A percentile compares a stretch with the other conserved stretches of the same genome.
Evolutionary conservation across 257 asterid species (phyloP).

Genomic region (Penstemon davidsonii): DNA sequence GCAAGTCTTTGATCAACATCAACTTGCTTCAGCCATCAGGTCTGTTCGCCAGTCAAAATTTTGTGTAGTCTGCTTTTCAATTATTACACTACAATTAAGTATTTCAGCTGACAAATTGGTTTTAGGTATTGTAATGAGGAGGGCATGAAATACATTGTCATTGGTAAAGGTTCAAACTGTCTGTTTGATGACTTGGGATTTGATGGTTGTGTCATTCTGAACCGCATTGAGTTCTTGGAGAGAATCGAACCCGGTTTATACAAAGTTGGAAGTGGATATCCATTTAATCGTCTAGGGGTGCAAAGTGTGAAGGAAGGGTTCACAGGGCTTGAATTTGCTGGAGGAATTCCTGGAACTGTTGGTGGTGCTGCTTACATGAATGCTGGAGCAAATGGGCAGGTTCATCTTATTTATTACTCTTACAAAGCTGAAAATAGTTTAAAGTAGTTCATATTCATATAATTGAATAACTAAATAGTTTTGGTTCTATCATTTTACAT

Average conservation of each 20-base stretch:
- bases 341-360: constrained; percentile 41
- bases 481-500: not conserved
- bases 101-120: not conserved
- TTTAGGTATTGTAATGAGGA: constrained; percentile 37
- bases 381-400: constrained; percentile 54
- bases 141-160: constrained; percentile 33
- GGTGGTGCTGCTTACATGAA: constrained; percentile 51
- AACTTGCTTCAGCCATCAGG: constrained; percentile 40
- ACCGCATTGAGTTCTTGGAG: constrained; percentile 38
- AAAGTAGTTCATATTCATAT: not conserved
- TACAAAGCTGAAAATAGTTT: not conserved
- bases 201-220: constrained; percentile 44
- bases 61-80: too few species aligned
- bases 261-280: constrained; percentile 50
- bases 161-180: constrained; percentile 50
- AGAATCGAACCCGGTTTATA: constrained; percentile 31
- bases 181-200: constrained; percentile 42
- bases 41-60: not conserved
- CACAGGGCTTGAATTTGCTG: constrained; percentile 48
- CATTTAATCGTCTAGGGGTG: constrained; percentile 36
- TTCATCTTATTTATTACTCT: constrained; percentile 1
- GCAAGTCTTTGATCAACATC: constrained; percentile 39
- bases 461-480: not conserved
- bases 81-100: too few species aligned
- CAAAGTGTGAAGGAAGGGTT: constrained; percentile 33